Percentiles rank a stretch among this genome's conserved stretches.
Conservation (phyloP, 768 basidiomycete genomes). For the Clavaria fumosa region DNA sequence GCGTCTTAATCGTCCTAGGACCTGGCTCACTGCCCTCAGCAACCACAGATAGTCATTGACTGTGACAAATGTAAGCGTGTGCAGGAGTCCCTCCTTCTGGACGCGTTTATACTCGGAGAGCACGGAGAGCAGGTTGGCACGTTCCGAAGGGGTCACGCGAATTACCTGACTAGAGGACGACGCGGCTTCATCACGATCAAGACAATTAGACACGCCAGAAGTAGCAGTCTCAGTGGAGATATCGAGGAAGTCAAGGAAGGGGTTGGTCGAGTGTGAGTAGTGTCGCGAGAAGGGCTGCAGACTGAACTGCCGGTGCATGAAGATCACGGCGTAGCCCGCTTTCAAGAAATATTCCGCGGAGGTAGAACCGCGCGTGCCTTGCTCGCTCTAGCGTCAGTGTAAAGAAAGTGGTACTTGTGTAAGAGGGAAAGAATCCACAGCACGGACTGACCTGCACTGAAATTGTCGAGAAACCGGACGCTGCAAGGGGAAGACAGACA, state of each 20-base stretch:
- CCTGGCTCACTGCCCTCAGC: slow-evolving; percentile 66
- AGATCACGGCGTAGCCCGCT: slow-evolving; percentile 92
- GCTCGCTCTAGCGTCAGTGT: neutral
- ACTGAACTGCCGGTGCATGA: slow-evolving; percentile 97
- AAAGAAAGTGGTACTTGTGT: slow-evolving; percentile 4
- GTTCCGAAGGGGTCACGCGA: slow-evolving; percentile 50
- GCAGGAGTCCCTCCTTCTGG: slow-evolving; percentile 55
- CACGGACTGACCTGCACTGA: slow-evolving; percentile 68
- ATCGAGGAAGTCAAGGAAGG: slow-evolving; percentile 90
- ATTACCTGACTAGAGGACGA: slow-evolving; percentile 26
- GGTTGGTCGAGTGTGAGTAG: slow-evolving; percentile 96
- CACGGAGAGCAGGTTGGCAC: slow-evolving; percentile 51
- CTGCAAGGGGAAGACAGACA: slow-evolving; percentile 28
- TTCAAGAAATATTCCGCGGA: slow-evolving; percentile 97
- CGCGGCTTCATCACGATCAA: slow-evolving; percentile 20
- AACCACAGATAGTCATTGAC: slow-evolving; percentile 96
- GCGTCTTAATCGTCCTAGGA: slow-evolving; percentile 53
- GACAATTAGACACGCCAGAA: too few species aligned
- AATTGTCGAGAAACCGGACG: slow-evolving; percentile 96
- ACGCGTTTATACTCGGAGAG: slow-evolving; percentile 70
- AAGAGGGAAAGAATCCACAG: slow-evolving; percentile 4
- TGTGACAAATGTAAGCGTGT: slow-evolving; percentile 82
- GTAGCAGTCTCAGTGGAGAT: too few species aligned
- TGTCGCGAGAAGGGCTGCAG: slow-evolving; percentile 95
- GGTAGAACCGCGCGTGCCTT: slow-evolving; percentile 90